Conservation (phyloP, 257 asterid species). For the Prunella vulgaris region DNA sequence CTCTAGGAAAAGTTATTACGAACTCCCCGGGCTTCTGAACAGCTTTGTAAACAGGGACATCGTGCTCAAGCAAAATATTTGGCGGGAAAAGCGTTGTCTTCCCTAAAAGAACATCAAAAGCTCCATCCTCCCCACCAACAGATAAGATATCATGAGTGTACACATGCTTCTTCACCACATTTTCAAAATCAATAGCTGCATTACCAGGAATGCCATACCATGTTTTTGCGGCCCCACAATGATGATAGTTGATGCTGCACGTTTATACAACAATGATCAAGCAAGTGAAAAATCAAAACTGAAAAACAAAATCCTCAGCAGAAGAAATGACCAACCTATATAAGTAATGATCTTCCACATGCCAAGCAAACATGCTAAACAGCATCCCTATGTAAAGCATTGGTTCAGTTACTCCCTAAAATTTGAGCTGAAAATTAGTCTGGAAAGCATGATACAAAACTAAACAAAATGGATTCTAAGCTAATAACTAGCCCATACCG, state of each 20-base stretch:
- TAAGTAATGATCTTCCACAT: constrained; percentile 97
- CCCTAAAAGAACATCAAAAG: constrained; percentile 91
- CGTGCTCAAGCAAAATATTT: constrained; percentile 62
- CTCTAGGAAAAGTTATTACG: constrained; percentile 86
- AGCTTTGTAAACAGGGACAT: constrained; percentile 89
- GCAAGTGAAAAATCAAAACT: not conserved
- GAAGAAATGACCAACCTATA: constrained; percentile 52
- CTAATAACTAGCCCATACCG: constrained; percentile 44
- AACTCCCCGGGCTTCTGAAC: constrained; percentile 96
- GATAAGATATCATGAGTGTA: constrained; percentile 67
- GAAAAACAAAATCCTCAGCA: not conserved
- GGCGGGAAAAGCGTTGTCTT: constrained; percentile 98
- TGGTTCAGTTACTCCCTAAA: constrained; percentile 98
- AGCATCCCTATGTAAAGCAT: constrained; percentile 98
- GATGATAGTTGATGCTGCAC: constrained; percentile 91
- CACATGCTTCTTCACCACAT: constrained; percentile 73
- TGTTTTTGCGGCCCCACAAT: constrained; percentile 97
- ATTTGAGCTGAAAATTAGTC: constrained; percentile 19
- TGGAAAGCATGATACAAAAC: not conserved
- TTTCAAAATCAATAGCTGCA: constrained; percentile 82
- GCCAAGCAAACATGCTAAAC: constrained; percentile 99
- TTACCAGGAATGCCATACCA: constrained; percentile 98
- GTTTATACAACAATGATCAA: constrained; percentile 12
- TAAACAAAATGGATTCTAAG: not conserved
- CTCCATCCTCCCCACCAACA: constrained; percentile 85